Percentiles rank a stretch among this genome's conserved stretches.
Evolutionary conservation across 192 early-diverging fungal species (phyloP).

Genomic region (Coemansia sp.): DNA sequence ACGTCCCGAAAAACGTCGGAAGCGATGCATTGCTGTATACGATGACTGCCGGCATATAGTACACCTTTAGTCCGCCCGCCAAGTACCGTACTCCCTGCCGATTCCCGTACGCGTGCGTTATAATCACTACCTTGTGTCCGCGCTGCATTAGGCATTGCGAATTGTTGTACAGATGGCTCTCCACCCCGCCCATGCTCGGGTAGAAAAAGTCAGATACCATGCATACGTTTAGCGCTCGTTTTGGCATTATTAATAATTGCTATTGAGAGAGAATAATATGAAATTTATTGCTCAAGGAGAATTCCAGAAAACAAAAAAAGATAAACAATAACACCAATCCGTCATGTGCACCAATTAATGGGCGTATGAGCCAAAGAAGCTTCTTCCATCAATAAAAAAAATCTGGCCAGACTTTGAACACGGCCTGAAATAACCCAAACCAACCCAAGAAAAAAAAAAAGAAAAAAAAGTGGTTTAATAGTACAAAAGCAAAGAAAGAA

Average conservation of each 20-base stretch:
- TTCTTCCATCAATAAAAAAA: no score
- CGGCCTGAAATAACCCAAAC: no score
- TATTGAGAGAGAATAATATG: no score
- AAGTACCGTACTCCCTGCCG: constrained; percentile 88
- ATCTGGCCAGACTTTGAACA: no score
- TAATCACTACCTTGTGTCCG: constrained; percentile 94
- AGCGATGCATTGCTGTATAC: constrained; percentile 87
- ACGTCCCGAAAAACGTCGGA: constrained; percentile 89
- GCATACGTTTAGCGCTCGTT: constrained; percentile 53
- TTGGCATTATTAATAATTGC: no score
- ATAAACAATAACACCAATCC: no score
- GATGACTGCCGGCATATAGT: constrained; percentile 87
- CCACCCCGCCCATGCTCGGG: constrained; percentile 96
- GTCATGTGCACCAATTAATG: no score
- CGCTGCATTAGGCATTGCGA: constrained; percentile 86
- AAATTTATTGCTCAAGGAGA: no score
- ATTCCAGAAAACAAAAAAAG: no score
- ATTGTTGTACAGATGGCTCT: constrained; percentile 91
- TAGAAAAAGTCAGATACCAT: constrained; percentile 99
- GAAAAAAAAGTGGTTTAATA: not conserved
- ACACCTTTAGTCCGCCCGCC: constrained; percentile 92
- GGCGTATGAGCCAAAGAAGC: no score
- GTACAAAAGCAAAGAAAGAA: not conserved
- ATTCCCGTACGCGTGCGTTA: constrained; percentile 89
- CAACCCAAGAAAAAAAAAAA: not conserved